Conservation (phyloP, 768 basidiomycete genomes). For the Russula emetica region DNA sequence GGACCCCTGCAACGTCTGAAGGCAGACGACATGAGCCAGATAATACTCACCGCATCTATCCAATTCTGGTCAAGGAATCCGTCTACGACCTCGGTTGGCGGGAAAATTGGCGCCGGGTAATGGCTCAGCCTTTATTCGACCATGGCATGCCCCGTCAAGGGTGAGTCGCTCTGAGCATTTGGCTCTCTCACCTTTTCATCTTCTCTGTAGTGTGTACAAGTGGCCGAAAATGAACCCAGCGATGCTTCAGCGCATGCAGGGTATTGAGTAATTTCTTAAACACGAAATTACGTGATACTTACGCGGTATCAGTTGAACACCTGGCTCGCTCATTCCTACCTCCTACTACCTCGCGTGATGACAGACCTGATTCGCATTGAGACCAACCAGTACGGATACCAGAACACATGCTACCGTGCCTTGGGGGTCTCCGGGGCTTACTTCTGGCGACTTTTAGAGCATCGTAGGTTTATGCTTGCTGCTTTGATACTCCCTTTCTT, state of each 20-base stretch:
- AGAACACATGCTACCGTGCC: neutral
- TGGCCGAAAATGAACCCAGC: constrained; percentile 29
- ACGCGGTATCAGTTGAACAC: no score
- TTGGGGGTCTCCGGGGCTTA: no score
- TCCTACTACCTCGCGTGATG: neutral
- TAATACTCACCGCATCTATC: constrained; percentile 3
- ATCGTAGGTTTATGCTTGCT: neutral
- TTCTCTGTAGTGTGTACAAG: constrained; percentile 10
- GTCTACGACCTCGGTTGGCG: constrained; percentile 29
- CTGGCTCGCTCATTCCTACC: neutral
- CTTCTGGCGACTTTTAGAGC: neutral
- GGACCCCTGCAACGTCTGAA: neutral
- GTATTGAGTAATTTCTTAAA: neutral
- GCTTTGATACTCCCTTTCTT: neutral
- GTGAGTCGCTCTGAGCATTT: constrained; percentile 2
- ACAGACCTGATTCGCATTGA: neutral
- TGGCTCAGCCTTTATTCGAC: constrained; percentile 18
- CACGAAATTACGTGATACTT: no score
- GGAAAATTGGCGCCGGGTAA: constrained; percentile 26
- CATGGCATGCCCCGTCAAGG: neutral
- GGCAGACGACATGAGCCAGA: neutral
- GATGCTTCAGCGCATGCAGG: constrained; percentile 23
- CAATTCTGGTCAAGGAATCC: constrained; percentile 16
- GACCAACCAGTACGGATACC: neutral
- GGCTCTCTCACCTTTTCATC: neutral